phyloP scores from a whole-genome alignment of 1,284 basidiomycete species.

The Sporisorium sorghi region DNA sequence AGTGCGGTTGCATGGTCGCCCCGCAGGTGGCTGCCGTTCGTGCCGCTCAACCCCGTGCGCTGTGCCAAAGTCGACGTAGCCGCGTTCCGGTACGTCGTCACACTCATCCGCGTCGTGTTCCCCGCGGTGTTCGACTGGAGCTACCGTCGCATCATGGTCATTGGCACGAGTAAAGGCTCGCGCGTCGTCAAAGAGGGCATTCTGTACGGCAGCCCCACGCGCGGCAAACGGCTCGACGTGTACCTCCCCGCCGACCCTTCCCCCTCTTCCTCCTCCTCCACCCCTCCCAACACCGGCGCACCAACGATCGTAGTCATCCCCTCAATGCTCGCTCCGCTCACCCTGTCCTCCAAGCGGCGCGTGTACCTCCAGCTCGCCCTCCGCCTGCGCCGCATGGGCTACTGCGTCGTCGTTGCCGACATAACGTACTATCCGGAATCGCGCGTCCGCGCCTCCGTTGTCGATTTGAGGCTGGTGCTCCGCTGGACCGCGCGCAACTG shows the following conservation, averaged over 20 bases:
- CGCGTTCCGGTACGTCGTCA: constrained; percentile 54
- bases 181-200: constrained; percentile 65
- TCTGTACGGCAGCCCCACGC: constrained; percentile 56
- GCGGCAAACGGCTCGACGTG: constrained; percentile 60
- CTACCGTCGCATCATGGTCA: constrained; percentile 63
- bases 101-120: constrained; percentile 52
- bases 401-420: constrained; percentile 70
- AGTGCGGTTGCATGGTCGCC: constrained; percentile 28
- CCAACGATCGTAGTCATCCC: constrained; percentile 70
- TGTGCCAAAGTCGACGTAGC: constrained; percentile 65
- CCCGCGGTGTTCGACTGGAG: constrained; percentile 64
- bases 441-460: constrained; percentile 64
- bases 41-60: constrained; percentile 64
- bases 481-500: constrained; percentile 69
- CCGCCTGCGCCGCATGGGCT: constrained; percentile 67
- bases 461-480: constrained; percentile 67
- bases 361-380: constrained; percentile 68
- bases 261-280: too few relatives aligned
- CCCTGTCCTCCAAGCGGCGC: constrained; percentile 43
- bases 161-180: constrained; percentile 62
- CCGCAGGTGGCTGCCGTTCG: constrained; percentile 50
- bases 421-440: constrained; percentile 68
- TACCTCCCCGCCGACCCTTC: constrained; percentile 57
- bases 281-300: constrained; percentile 39
- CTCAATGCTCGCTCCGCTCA: constrained; percentile 62